Conservation (phyloP, 495 filamentous ascomycete species). For the Recurvomyces mirabilis region DNA sequence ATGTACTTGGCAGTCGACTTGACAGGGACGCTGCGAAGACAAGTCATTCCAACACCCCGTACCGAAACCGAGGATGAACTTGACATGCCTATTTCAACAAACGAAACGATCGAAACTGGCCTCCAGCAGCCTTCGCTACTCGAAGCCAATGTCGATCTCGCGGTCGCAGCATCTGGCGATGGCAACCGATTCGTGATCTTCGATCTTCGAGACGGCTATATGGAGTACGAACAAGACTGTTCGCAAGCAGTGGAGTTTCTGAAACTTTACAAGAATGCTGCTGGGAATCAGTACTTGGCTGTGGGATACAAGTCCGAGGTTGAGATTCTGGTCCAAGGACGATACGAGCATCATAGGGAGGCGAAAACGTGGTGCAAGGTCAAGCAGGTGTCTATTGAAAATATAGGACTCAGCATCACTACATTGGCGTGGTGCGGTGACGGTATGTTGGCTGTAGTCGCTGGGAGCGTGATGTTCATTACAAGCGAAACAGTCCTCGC, state of each 20-base stretch:
- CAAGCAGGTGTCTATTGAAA: constrained; percentile 5
- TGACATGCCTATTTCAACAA: not conserved
- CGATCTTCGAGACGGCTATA: constrained; percentile 14
- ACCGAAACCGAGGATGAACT: too few species aligned
- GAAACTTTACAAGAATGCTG: constrained; percentile 1
- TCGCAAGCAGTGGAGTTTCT: not conserved
- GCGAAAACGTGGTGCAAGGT: constrained; percentile 6
- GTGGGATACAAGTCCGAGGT: not conserved
- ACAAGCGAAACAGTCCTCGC: constrained; percentile 19
- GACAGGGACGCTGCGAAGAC: too few species aligned
- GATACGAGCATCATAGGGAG: constrained; percentile 9
- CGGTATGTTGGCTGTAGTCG: constrained; percentile 74
- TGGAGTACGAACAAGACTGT: constrained; percentile 8
- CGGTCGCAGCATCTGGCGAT: constrained; percentile 7
- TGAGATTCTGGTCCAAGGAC: constrained; percentile 10
- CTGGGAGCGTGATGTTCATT: constrained; percentile 87
- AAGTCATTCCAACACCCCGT: too few species aligned
- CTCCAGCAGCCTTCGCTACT: not conserved
- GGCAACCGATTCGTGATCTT: constrained; percentile 7
- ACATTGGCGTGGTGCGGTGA: constrained; percentile 83
- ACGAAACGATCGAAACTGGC: not conserved
- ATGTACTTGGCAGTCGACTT: too few species aligned
- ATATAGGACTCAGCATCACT: constrained; percentile 53
- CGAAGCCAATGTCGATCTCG: constrained; percentile 11
- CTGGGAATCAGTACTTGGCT: constrained; percentile 5